Evolutionary conservation across 2,329 filamentous ascomycete species (phyloP).

Genomic region (Grosmannia huntii): DNA sequence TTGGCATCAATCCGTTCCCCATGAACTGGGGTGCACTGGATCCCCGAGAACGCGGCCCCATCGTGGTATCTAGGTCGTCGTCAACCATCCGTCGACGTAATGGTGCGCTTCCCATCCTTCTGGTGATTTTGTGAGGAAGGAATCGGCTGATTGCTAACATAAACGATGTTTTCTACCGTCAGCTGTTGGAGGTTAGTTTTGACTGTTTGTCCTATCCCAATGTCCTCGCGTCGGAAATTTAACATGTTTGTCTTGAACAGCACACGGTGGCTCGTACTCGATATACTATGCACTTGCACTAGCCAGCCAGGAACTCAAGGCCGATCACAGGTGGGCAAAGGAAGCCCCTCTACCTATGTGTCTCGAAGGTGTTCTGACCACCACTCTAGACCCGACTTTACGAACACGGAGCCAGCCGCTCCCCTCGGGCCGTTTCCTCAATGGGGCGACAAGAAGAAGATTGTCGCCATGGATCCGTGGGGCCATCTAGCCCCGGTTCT

Average conservation of each 20-base stretch:
- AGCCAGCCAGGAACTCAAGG: slow-evolving; percentile 76
- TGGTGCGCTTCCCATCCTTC: slow-evolving; percentile 32
- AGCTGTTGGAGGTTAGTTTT: slow-evolving; percentile 12
- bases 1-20: slow-evolving; percentile 80
- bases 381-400: slow-evolving; percentile 40
- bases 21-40: slow-evolving; percentile 80
- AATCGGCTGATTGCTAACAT: not conserved
- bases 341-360: not conserved
- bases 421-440: slow-evolving; percentile 79
- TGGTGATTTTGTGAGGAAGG: not conserved
- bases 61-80: slow-evolving; percentile 68
- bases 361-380: not conserved
- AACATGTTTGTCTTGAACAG: slow-evolving; percentile 17
- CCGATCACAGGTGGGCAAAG: slow-evolving; percentile 47
- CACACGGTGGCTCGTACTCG: slow-evolving; percentile 73
- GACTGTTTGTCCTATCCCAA: too few relatives aligned
- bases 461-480: slow-evolving; percentile 93
- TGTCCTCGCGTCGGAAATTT: not conserved
- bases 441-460: slow-evolving; percentile 85
- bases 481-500: slow-evolving; percentile 79
- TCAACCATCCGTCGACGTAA: slow-evolving; percentile 72
- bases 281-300: slow-evolving; percentile 92
- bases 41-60: slow-evolving; percentile 64
- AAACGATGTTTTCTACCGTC: not conserved
- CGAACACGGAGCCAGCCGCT: slow-evolving; percentile 78